Evolutionary conservation across 2,329 filamentous ascomycete species (phyloP).

Genomic region (Colletotrichum cereale): DNA sequence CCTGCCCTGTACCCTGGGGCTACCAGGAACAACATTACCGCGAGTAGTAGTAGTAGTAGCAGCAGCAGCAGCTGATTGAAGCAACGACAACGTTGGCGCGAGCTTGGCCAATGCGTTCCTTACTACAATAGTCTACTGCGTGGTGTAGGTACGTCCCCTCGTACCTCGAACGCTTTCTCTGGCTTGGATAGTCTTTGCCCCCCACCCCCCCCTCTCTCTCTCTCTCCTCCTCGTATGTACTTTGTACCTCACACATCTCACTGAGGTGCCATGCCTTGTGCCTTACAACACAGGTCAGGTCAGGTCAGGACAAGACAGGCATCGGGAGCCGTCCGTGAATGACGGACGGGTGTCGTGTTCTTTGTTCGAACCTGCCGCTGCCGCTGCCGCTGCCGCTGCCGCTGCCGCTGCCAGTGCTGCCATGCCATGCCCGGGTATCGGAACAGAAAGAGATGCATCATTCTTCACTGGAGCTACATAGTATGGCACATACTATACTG

Average conservation of each 20-base stretch:
- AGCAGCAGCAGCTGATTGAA: conserved; percentile 14
- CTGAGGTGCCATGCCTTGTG: neutral
- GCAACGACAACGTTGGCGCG: conserved; percentile 21
- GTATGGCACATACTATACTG: too few relatives aligned
- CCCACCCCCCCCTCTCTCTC: neutral
- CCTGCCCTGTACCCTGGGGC: conserved; percentile 28
- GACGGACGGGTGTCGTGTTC: neutral
- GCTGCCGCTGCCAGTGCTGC: neutral
- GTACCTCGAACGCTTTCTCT: conserved; percentile 3
- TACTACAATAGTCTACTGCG: neutral
- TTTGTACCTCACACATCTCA: neutral
- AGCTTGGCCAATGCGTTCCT: conserved; percentile 26
- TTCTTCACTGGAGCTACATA: neutral
- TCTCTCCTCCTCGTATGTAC: neutral
- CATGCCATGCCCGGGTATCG: neutral
- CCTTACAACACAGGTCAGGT: too few relatives aligned
- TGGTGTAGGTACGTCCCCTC: neutral
- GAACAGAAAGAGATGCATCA: neutral
- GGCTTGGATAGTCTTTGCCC: conserved; percentile 8
- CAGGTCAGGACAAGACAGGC: neutral
- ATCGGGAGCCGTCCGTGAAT: neutral
- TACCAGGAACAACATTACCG: conserved; percentile 15
- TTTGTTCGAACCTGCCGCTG: neutral
- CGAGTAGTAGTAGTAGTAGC: conserved; percentile 17
- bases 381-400: too few relatives aligned